Percentiles rank a stretch among this genome's conserved stretches.
Conservation (phyloP, 495 filamentous ascomycete genomes). For the Penicillium parvum region DNA sequence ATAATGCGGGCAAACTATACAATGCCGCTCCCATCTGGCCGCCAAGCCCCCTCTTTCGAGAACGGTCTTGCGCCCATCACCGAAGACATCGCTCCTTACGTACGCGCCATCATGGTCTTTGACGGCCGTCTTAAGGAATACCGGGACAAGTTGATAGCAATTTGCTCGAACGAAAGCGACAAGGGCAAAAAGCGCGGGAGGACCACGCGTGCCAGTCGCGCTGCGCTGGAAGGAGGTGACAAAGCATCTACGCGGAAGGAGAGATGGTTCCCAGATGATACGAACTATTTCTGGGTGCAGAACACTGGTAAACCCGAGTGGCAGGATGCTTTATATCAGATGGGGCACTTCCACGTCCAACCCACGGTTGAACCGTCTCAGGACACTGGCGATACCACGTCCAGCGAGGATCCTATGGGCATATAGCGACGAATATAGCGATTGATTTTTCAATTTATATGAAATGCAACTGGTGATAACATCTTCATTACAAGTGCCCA, state of each 20-base stretch:
- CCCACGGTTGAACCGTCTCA: slow-evolving; percentile 4
- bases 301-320: slow-evolving; percentile 63
- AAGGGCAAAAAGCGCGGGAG: slow-evolving; percentile 56
- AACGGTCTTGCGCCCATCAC: slow-evolving; percentile 57
- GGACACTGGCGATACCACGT: too few species aligned
- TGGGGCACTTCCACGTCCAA: slow-evolving; percentile 32
- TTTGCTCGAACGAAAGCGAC: slow-evolving; percentile 51
- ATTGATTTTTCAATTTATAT: too few species aligned
- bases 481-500: too few species aligned
- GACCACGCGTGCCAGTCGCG: slow-evolving; percentile 73
- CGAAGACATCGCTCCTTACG: slow-evolving; percentile 78
- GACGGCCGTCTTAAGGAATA: slow-evolving; percentile 67
- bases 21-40: slow-evolving; percentile 25
- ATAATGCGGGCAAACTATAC: slow-evolving; percentile 31
- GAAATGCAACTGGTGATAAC: too few species aligned
- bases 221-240: slow-evolving; percentile 75
- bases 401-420: background rate
- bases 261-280: slow-evolving; percentile 67
- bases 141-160: slow-evolving; percentile 55
- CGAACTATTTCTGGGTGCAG: slow-evolving; percentile 60
- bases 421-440: too few species aligned
- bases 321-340: slow-evolving; percentile 44
- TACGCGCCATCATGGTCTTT: slow-evolving; percentile 72
- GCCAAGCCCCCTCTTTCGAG: slow-evolving; percentile 62
- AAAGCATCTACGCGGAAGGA: slow-evolving; percentile 69